Evolutionary conservation across 2,329 filamentous ascomycete species (phyloP).

Genomic region (Ophiostoma quercus): DNA sequence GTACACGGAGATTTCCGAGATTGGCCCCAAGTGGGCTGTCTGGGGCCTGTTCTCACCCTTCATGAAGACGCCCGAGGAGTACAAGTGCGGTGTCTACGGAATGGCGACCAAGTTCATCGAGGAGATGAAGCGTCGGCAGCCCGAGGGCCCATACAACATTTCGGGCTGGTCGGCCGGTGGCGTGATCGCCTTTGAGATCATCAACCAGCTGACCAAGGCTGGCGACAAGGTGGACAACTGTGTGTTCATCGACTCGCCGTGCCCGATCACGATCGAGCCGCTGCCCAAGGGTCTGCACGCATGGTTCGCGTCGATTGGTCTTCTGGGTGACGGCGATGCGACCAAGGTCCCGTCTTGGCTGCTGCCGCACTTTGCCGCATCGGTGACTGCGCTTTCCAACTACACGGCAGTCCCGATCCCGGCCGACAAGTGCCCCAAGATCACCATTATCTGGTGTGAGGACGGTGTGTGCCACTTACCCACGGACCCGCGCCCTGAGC

Average conservation of each 20-base stretch:
- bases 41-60: constrained; percentile 63
- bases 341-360: constrained; percentile 66
- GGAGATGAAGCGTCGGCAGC: constrained; percentile 67
- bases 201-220: constrained; percentile 53
- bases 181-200: constrained; percentile 64
- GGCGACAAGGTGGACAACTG: constrained; percentile 56
- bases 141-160: constrained; percentile 61
- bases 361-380: constrained; percentile 65
- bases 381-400: constrained; percentile 61
- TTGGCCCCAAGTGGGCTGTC: constrained; percentile 44
- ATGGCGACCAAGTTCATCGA: constrained; percentile 60
- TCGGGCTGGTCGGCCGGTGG: constrained; percentile 75
- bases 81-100: constrained; percentile 59
- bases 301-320: constrained; percentile 67
- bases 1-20: constrained; percentile 56
- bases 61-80: constrained; percentile 63
- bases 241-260: constrained; percentile 62
- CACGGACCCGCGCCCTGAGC: constrained; percentile 59
- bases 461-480: constrained; percentile 67
- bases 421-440: constrained; percentile 53
- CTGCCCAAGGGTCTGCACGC: constrained; percentile 59
- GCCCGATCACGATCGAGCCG: constrained; percentile 62
- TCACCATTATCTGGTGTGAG: constrained; percentile 64
- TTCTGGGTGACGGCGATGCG: constrained; percentile 57
- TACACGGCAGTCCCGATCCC: constrained; percentile 63